Base-by-base conservation (phyloP, 352 stramenopile species). In the Phytophthora pseudosyringae region DNA sequence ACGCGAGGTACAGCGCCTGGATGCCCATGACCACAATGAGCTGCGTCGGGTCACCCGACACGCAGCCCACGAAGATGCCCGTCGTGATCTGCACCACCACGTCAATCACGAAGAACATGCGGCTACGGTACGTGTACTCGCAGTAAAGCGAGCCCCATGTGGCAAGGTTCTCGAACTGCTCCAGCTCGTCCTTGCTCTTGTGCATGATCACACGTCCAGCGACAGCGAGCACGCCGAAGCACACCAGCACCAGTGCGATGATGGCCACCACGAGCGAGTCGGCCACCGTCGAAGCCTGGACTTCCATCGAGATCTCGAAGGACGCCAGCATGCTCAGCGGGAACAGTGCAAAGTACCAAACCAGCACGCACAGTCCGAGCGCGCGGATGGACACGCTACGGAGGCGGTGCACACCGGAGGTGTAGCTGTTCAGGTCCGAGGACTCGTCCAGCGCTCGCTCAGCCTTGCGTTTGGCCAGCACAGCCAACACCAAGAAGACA, bases 231-330 rank as follows among this genome's bases (percentile, higher is more conserved):
- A 85, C 66, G 15, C 73, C 63, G 10, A 84, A 80, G 41, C 72
- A 87, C 6, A 80, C 57, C 15, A 90, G 38, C 0, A 82, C 61
- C 5, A 93, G 46, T 7, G 73, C 58, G 3, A 81, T 60, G 43
- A 89, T 56, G 6, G 77, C 76, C 4, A 91, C 38, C 2, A 83
- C 47, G 9, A 83, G 64, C 16, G 65, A 59, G 13, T 72, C 66
- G 0, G 64, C 64, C 7, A 80, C 44, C 5, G 59, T 52, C 2
- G 62, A 62, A 4, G 74, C 52, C 35, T 81, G 59, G 11, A 83
- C 69, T 64, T 90, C 78, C 83, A 91, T 93, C 13, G 69, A 80
- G 26, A 89, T 90, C 50, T 90, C 84, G 54, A 88, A 91, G 16
- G 79, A 77, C 13, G 72, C 66, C 49, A 90, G 71, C 62, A 90